Evolutionary conservation across 129 eudicot species (phyloP), one percentile per base, ranked within the genome.

Genomic region (Rutidosis leptorrhynchoides): DNA sequence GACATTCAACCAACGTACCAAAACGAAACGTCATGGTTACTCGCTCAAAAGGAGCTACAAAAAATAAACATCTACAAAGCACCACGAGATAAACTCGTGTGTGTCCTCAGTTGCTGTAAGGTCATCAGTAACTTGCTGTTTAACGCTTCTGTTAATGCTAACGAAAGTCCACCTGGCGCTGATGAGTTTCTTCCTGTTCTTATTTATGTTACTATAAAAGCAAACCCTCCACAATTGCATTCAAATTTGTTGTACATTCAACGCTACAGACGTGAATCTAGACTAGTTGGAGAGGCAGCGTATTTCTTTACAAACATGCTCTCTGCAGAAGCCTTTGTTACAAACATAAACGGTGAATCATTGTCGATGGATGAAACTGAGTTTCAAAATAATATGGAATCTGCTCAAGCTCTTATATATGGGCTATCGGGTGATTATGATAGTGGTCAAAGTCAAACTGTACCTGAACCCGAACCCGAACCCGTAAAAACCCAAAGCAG

Each of bases 161-260:
- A 86, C 51, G 90, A 78, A 65, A 80, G 81, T 74, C 90, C 87
- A 70, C 98, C 98, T 16, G 98, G 98, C 3, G 98, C 98, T 33
- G 98, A 93, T 65, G 98, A 88, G 70, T 93, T 93, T 77, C 92
- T 93, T 57, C 98, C 98, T 7, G 95, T 93, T 75, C 95, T 93
- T 62, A 93, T 93, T 40, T 40, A 40, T 1, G 46, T 40, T 40
- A 40, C 46, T 5, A 83, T 93, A 66, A 93, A 93, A 85, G 98
- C 98, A 70, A 88, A 93, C 74, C 98, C 96, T 19, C 95, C 96
- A 20, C 98, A 92, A 37, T 75, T 92, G 65, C 98, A 92, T 70
- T 90, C 89, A 3, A 90, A 90, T 78, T 52, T 90, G 79, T 51
- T 81, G 68, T 90, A 87, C 67, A 82, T 90, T 70, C 97, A 90